Evolutionary conservation across 2,329 filamentous ascomycete genomes (phyloP), one percentile per base, ranked within the genome.

Genomic region (Claviceps humidiphila): DNA sequence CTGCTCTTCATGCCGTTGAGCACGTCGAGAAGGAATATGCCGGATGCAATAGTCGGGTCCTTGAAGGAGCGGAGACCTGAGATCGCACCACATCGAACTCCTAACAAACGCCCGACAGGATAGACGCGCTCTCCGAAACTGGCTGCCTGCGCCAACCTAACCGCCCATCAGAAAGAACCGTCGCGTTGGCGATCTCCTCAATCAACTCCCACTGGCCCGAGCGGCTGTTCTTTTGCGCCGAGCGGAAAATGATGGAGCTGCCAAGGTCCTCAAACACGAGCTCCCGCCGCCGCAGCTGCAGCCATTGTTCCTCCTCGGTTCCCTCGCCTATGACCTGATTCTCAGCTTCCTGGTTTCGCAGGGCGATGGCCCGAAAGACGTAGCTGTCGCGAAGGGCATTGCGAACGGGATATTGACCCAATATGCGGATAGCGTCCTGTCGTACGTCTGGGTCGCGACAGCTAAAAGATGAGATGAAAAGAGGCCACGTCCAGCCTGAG

Each of bases 1-100:
- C 81, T 88, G 72, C 86, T 93, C 85, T 97, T 97, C 86, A 98
- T 97, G 58, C 93, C 93, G 64, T 89, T 94, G 55, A 98, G 75
- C 42, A 98, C 93, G 66, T 98, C 93, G 52, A 98, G 75, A 58
- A 98, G 72, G 76, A 95, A 97, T 42, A 96, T 74, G 55, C 90
- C 91, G 26, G 83, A 88, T 51, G 84, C 84, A 58, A 98, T 90
- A 14, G 81, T 75, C 16, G 79, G 76, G 64, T 98, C 93, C 74
- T 97, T 97, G 81, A 98, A 96, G 44, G 85, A 93, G 58, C 93
- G 86, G 63, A 98, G 17, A 5, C 17, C 20, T 22, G 20, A 22
- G 8, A 30, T 30, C 26, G 2, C 42, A 22, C 42, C 11, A 5
- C 43, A 26, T 7, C 43, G 6, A 42, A 30, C 7, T 20, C 20